A percentile compares a stretch with the other conserved stretches of the same genome.
Evolutionary conservation across 148 eudicot species (phyloP).

Genomic region (Euryodendron excelsum): DNA sequence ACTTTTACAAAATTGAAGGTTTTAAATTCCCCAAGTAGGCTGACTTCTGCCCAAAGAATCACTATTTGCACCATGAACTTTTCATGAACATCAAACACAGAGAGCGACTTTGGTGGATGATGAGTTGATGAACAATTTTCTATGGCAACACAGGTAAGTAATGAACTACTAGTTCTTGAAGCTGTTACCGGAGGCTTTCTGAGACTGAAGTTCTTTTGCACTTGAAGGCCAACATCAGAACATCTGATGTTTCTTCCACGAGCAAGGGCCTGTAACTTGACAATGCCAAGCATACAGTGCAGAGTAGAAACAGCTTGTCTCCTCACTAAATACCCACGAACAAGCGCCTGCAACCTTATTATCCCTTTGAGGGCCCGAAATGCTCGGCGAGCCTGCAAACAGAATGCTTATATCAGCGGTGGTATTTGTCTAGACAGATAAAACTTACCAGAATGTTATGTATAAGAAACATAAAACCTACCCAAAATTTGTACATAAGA

Average conservation of each 20-base stretch:
- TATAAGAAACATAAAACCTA: no score
- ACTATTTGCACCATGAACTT: background rate
- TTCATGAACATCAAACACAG: background rate
- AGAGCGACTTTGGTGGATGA: background rate
- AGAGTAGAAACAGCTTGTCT: constrained; percentile 60
- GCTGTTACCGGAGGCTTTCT: constrained; percentile 42
- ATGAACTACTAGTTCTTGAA: background rate
- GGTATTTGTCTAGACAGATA: background rate
- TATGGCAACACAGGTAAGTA: background rate
- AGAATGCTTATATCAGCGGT: constrained; percentile 19
- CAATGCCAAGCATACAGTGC: constrained; percentile 40
- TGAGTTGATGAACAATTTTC: background rate
- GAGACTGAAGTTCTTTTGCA: constrained; percentile 36
- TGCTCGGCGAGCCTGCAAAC: constrained; percentile 58
- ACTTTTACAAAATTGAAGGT: no score
- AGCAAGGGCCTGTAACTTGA: constrained; percentile 55
- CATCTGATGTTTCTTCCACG: constrained; percentile 50
- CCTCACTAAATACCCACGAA: constrained; percentile 62
- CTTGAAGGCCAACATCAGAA: constrained; percentile 48
- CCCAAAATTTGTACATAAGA: background rate
- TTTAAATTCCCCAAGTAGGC: background rate
- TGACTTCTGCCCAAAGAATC: background rate
- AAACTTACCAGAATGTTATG: background rate
- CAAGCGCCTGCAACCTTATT: constrained; percentile 61
- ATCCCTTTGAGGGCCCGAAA: constrained; percentile 61